These are phyloP conservation scores for Pythium folliculosum DNA, from an alignment of 352 stramenopile genomes.

Conservation along the genomic window DNA sequence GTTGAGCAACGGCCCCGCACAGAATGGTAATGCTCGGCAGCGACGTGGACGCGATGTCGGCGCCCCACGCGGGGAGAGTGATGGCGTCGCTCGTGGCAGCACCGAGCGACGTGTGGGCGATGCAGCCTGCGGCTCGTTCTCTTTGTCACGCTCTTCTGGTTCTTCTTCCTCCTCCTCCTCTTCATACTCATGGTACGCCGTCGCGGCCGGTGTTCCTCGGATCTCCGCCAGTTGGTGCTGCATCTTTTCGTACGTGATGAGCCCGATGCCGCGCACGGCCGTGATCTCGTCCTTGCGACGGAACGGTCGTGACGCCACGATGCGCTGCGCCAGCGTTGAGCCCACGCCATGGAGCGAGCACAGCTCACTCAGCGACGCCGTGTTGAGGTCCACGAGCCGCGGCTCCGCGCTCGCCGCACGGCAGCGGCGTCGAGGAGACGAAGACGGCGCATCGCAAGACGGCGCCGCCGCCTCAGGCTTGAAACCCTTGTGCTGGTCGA, in stretches of 20 bases:
- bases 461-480: neutral
- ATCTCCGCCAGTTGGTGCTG: conserved; percentile 23
- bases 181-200: neutral
- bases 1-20: conserved; percentile 31
- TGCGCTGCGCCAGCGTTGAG: conserved; percentile 39
- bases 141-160: neutral
- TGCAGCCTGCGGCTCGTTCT: conserved; percentile 2
- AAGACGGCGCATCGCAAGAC: neutral
- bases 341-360: conserved; percentile 45
- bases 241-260: conserved; percentile 46
- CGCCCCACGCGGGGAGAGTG: neutral
- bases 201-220: neutral
- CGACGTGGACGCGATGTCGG: neutral
- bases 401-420: no score
- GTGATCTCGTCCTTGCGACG: conserved; percentile 48
- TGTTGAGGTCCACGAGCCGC: conserved; percentile 47
- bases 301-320: conserved; percentile 52
- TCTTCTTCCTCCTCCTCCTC: neutral
- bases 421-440: neutral
- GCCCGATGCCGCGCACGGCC: conserved; percentile 48
- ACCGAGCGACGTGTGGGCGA: neutral
- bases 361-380: conserved; percentile 40
- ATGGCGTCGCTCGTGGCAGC: neutral
- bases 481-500: neutral
- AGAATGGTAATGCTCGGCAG: neutral